A percentile compares a stretch with the other conserved stretches of the same genome.
Evolutionary conservation across 208 protist genomes (phyloP).

Genomic region (Leishmania major): DNA sequence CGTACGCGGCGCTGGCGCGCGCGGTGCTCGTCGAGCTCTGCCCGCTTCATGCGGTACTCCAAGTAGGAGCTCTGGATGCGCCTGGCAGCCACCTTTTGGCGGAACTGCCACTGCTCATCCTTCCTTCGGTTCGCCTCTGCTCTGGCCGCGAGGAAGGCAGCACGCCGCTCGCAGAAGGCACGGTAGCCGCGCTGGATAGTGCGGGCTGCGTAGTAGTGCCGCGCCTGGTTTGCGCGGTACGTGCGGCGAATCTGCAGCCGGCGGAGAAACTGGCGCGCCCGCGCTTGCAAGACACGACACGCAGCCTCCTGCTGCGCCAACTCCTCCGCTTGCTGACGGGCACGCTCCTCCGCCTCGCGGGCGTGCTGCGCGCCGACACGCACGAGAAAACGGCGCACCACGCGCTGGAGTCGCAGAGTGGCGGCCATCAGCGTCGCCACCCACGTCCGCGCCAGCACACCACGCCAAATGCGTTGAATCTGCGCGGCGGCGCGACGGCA

Average conservation of each 20-base stretch:
- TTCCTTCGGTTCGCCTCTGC: conserved; percentile 67
- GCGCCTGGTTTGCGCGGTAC: conserved; percentile 54
- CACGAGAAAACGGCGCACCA: conserved; percentile 60
- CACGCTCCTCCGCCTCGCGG: conserved; percentile 41
- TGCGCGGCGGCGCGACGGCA: conserved; percentile 55
- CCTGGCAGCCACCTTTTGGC: conserved; percentile 59
- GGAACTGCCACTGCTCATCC: conserved; percentile 55
- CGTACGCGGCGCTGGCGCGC: conserved; percentile 44
- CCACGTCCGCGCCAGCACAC: conserved; percentile 64
- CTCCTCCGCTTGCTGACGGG: conserved; percentile 34
- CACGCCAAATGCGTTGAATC: conserved; percentile 84
- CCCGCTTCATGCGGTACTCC: conserved; percentile 50
- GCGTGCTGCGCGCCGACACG: conserved; percentile 41
- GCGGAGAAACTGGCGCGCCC: conserved; percentile 70
- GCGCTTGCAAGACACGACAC: conserved; percentile 61
- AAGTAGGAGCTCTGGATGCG: conserved; percentile 69
- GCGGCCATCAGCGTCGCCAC: conserved; percentile 53
- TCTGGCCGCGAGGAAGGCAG: conserved; percentile 40
- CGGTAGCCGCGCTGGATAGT: conserved; percentile 83
- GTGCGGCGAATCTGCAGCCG: conserved; percentile 61
- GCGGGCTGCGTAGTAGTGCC: conserved; percentile 62
- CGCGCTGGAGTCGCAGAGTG: conserved; percentile 55
- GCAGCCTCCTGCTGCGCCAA: conserved; percentile 50
- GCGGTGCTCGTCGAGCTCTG: conserved; percentile 37
- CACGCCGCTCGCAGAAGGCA: conserved; percentile 51